Base-by-base conservation (phyloP, 352 stramenopile genomes). In the Phytophthora pluvialis region DNA sequence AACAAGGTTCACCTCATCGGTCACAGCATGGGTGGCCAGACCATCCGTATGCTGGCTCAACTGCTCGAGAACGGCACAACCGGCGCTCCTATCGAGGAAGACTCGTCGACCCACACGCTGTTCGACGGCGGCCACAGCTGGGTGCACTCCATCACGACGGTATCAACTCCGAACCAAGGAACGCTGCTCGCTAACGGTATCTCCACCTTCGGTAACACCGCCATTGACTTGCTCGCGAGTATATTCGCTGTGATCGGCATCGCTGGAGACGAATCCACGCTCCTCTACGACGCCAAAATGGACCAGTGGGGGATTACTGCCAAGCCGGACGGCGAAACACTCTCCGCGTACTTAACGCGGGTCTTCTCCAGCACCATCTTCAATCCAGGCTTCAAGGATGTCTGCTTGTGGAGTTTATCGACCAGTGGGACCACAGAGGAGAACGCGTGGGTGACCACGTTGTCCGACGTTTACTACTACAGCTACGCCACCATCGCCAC, bases 21-120 rank as follows among this genome's bases (percentile, higher is more conserved):
- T 13, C 85, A 94, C 80, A 89, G 77, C 33, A 92, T 94, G 83
- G 85, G 85, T 35, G 85, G 85, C 13, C 78, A 87, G 59, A 94
- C 85, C 8, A 68, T 90, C n/a, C 79, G 85, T 38, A 94, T 91
- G 81, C 67, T 94, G 9, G 57, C 82, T 18, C 77, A 92, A 64
- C 21, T 94, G 25, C 71, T 92, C 0, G 50, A 58, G 13, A 66
- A 89, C 8, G 86, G 86, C 9, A 75, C 59, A 0, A 75, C 57
- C 5, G 80, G 78, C 0, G 74, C 83, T 2, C 80, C 73, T 0
- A 66, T 75, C 9, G 49, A 48, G 1, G 70, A 85, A 40, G 48
- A 51, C 13, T 18, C 75, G 3, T 57, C 65, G 15, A 72, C 77
- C 0, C 65, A 76, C 38, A 18, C 71, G n/a, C 40, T 91, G 28